Evolutionary conservation across 495 filamentous ascomycete species (phyloP).

Genomic region (Lasiosphaeria miniovina): DNA sequence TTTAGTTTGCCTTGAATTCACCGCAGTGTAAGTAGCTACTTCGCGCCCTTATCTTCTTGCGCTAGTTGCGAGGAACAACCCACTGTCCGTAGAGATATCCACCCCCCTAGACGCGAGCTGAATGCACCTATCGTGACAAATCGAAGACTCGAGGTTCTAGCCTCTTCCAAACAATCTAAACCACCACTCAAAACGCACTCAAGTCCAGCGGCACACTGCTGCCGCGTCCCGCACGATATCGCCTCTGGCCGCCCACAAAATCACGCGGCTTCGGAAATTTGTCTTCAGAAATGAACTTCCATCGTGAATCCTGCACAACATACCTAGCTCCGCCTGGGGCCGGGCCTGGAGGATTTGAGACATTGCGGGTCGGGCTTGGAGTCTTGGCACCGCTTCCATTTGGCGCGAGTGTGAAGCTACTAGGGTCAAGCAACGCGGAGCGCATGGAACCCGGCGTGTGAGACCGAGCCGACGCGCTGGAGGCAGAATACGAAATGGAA

Average conservation of each 20-base stretch:
- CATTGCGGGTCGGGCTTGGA: conserved; percentile 39
- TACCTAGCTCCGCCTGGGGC: conserved; percentile 42
- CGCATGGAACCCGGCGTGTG: conserved; percentile 38
- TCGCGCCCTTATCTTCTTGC: too few relatives aligned
- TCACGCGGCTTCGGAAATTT: conserved; percentile 80
- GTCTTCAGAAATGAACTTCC: conserved; percentile 80
- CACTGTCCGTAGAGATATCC: too few relatives aligned
- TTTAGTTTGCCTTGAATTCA: too few relatives aligned
- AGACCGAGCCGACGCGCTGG: conserved; percentile 30
- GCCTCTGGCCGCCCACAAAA: conserved; percentile 66
- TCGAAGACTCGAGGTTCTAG: background rate
- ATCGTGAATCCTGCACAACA: conserved; percentile 74
- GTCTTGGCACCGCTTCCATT: conserved; percentile 44
- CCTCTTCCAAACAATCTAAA: background rate
- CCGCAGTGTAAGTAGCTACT: too few relatives aligned
- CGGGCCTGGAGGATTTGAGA: conserved; percentile 23
- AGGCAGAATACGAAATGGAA: conserved; percentile 31
- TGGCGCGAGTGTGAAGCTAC: conserved; percentile 67
- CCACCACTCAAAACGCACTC: conserved; percentile 36
- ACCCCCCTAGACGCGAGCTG: too few relatives aligned
- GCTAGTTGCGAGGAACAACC: too few relatives aligned
- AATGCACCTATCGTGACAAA: background rate
- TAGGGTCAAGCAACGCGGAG: conserved; percentile 64
- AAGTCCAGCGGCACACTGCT: conserved; percentile 93
- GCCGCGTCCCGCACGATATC: conserved; percentile 85